These are phyloP conservation scores for Camptophora hylomeconis DNA, from an alignment of 2,329 filamentous ascomycete species.

Conservation along the genomic window DNA sequence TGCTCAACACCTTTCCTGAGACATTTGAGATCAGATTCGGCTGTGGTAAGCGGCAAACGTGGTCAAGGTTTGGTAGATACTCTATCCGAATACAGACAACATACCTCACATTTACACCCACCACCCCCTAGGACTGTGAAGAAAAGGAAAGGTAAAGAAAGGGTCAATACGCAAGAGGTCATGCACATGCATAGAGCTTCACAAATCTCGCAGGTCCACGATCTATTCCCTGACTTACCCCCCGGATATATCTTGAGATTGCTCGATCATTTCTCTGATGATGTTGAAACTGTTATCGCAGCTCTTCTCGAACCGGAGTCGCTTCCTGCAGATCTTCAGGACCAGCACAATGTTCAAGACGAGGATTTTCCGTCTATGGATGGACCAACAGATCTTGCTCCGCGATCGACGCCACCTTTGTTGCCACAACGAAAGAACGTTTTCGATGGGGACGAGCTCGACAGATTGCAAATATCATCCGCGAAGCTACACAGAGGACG, in stretches of 20 bases:
- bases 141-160: conserved; percentile 29
- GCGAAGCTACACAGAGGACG: conserved; percentile 70
- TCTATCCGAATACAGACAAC: conserved; percentile 26
- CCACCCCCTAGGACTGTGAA: conserved; percentile 28
- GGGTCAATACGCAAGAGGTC: conserved; percentile 26
- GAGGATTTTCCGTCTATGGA: conserved; percentile 8
- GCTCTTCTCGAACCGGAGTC: conserved; percentile 64
- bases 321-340: conserved; percentile 54
- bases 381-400: conserved; percentile 34
- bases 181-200: conserved; percentile 73
- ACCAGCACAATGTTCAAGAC: conserved; percentile 13
- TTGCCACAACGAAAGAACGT: conserved; percentile 54
- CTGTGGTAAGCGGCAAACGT: conserved; percentile 24
- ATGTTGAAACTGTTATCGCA: conserved; percentile 66
- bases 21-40: conserved; percentile 26
- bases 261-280: conserved; percentile 64
- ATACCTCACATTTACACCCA: conserved; percentile 26
- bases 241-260: conserved; percentile 68
- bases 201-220: conserved; percentile 78
- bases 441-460: conserved; percentile 70
- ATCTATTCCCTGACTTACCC: conserved; percentile 80
- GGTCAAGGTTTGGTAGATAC: conserved; percentile 27
- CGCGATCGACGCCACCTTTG: conserved; percentile 25
- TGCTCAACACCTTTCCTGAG: conserved; percentile 62
- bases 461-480: conserved; percentile 52